Evolutionary conservation across 345 rosid species (phyloP), one percentile per base, ranked within the genome.

Genomic region (Salix exigua): DNA sequence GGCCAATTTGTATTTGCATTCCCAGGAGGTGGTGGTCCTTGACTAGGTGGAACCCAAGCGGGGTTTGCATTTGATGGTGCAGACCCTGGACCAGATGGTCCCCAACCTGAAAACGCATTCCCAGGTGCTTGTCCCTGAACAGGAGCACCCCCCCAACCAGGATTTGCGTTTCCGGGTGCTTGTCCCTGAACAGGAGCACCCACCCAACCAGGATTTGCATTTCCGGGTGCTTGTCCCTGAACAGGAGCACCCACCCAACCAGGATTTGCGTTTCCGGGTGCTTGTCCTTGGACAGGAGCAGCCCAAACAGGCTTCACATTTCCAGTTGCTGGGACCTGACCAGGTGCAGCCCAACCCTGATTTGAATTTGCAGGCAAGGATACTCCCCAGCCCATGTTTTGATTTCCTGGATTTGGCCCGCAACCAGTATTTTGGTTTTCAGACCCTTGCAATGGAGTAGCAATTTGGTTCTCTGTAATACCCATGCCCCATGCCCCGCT

Each of bases 91-190:
- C 80, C 85, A 7, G 90, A 11, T 68, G 71, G 79, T 73, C 87
- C 81, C 94, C 92, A 88, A 18, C 85, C 88, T 25, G 78, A 65
- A 75, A 80, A 73, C 37, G 84, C 73, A 77, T 78, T 81, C 58
- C 78, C 87, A 26, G 85, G 86, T 40, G 73, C 50, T 81, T 82
- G 87, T n/a, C 82, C 82, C 62, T 81, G 86, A 33, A 68, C 78
- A 48, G 92, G 81, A 60, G 82, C 80, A 68, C 80, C 83, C 99
- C 79, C 83, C 99, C 99, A 91, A 76, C 88, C 87, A 0, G 86
- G 31, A 74, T 84, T 87, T 66, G 82, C 73, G 76, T 81, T 87
- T 74, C 87, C 86, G 63, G 88, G 85, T 60, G 83, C 83, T 74
- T 82, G 87, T n/a, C 82, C 81, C 62, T 81, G 86, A 18, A 70